These are phyloP conservation scores for Phytopythium cucurbitacearum DNA, from an alignment of 352 stramenopile genomes.

Conservation along the genomic window DNA sequence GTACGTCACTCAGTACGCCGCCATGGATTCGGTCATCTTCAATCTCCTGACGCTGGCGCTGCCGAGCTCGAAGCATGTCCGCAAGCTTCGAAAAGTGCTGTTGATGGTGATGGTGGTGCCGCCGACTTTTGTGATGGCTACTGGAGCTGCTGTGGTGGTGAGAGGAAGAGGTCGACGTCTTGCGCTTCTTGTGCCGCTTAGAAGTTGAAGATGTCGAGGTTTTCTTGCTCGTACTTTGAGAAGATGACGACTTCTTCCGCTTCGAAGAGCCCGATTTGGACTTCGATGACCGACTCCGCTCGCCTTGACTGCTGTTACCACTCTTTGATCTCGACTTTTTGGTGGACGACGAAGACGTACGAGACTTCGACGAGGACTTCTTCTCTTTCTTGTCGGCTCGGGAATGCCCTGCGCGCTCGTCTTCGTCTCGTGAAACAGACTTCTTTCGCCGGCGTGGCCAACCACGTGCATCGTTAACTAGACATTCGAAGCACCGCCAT, in stretches of 20 bases:
- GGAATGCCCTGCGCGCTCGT: constrained; percentile 8
- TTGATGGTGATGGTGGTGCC: constrained; percentile 57
- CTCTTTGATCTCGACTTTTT: constrained; percentile 29
- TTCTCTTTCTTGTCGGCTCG: constrained; percentile 22
- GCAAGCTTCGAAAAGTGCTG: constrained; percentile 69
- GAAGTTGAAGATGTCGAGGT: constrained; percentile 45
- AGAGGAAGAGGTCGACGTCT: constrained; percentile 56
- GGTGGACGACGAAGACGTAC: constrained; percentile 34
- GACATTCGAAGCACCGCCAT: constrained; percentile 86
- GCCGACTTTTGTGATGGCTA: constrained; percentile 46
- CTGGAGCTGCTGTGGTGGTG: constrained; percentile 52
- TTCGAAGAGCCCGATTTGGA: constrained; percentile 37
- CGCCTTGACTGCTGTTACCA: constrained; percentile 17
- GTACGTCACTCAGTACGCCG: constrained; percentile 14
- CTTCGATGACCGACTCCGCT: constrained; percentile 18
- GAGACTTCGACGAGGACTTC: constrained; percentile 40
- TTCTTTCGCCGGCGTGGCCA: constrained; percentile 63
- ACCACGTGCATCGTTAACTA: constrained; percentile 81
- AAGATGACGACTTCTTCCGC: constrained; percentile 18
- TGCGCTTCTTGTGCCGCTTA: constrained; percentile 71
- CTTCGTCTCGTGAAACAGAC: constrained; percentile 14
- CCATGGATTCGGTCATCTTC: constrained; percentile 49
- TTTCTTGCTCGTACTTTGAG: constrained; percentile 40
- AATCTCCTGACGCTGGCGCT: constrained; percentile 51
- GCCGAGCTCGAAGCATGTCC: constrained; percentile 42